Evolutionary conservation across 2,329 filamentous ascomycete species (phyloP), one percentile per base, ranked within the genome.

Genomic region (Alternaria alternata): DNA sequence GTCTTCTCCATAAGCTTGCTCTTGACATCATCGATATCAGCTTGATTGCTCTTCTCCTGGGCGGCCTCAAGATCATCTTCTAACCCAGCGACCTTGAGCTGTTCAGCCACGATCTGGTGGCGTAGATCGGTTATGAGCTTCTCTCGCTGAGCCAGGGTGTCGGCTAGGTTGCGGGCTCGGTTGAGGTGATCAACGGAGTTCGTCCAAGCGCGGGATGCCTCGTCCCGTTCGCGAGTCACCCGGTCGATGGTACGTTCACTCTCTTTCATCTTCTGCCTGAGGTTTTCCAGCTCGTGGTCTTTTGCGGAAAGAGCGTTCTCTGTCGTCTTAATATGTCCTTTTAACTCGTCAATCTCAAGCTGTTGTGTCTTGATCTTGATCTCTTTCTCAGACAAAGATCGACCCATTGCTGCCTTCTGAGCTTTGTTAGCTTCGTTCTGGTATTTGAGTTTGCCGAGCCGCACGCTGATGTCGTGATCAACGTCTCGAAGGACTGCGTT

Each of bases 1-100:
- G 48, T 65, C 46, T 74, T 75, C n/a, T 69, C 62, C 4, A 49
- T 57, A 6, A 75, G 55, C 39, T 67, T 58, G 30, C 32, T 14
- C 36, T 57, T 62, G 5, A 70, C 36, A 4, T 61, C 59, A 14
- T 63, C 36, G 3, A 62, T 44, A 6, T 52, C 43, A 5, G 56
- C 49, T 8, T 53, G 46, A 14, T 63, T 57, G n/a, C 58, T 51
- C 46, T 59, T 51, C 5, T 39, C 26, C 32, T 44, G 55, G 1
- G 66, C 54, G 9, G 26, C 38, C 20, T 67, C 59, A n/a, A 63
- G 18, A 2, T 61, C 38, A 11, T 70, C 65, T 44, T 70, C 62
- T 18, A 71, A 53, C 1, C 64, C 26, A 8, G n/a, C 36, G 3
- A 49, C 56, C 34, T 48, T 61, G 18, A 54, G 48, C 4, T 68